Evolutionary conservation across 2,329 filamentous ascomycete genomes (phyloP).

Genomic region (Kalmusia sp.): DNA sequence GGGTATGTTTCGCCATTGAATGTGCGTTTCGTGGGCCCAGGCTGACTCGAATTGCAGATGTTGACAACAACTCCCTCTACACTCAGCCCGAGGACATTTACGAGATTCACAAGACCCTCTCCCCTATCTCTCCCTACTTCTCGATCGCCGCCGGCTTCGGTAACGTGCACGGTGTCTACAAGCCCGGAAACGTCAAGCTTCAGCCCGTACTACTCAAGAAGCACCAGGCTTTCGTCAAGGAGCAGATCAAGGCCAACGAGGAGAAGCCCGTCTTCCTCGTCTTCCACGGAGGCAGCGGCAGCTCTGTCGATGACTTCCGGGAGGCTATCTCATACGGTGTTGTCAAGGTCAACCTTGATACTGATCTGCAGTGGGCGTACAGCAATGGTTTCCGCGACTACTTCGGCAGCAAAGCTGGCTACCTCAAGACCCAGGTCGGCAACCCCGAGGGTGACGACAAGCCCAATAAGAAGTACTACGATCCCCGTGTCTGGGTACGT

Average conservation of each 20-base stretch:
- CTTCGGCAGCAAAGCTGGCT: constrained; percentile 93
- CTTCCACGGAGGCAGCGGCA: constrained; percentile 98
- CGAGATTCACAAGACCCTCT: constrained; percentile 74
- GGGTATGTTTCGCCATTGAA: constrained; percentile 21
- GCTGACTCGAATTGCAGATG: constrained; percentile 53
- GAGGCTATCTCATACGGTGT: constrained; percentile 66
- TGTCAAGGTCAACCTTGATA: constrained; percentile 99
- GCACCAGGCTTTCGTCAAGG: constrained; percentile 91
- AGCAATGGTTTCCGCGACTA: constrained; percentile 92
- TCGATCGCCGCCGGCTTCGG: constrained; percentile 98
- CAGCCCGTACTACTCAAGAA: constrained; percentile 95
- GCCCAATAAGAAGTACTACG: constrained; percentile 90
- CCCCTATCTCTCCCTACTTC: constrained; percentile 89
- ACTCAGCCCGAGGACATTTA: constrained; percentile 79
- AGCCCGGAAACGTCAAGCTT: constrained; percentile 95
- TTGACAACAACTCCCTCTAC: constrained; percentile 97
- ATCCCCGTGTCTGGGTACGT: constrained; percentile 93
- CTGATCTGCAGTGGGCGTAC: constrained; percentile 92
- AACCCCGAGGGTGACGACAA: constrained; percentile 97
- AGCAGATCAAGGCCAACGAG: constrained; percentile 73
- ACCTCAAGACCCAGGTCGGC: constrained; percentile 83
- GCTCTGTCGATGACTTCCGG: constrained; percentile 84
- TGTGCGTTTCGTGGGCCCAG: no score
- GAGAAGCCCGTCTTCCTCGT: constrained; percentile 98
- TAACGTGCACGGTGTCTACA: constrained; percentile 99